Evolutionary conservation across 768 basidiomycete species (phyloP).

Genomic region (Lyophyllum decastes): DNA sequence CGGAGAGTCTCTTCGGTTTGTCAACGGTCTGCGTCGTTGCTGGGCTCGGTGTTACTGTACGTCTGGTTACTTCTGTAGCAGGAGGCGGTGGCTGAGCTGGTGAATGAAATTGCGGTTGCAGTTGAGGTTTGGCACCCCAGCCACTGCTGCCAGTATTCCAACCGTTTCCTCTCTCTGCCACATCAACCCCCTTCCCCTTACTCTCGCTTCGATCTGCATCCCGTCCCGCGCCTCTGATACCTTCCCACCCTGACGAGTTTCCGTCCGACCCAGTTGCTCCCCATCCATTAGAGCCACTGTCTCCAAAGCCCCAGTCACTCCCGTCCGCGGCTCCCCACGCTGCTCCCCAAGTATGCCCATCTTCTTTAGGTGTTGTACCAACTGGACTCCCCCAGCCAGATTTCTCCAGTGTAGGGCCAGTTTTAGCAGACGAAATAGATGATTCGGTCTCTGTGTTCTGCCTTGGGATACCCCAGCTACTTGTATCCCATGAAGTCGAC

Average conservation of each 20-base stretch:
- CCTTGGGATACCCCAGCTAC: constrained; percentile 1
- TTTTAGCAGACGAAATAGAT: not conserved
- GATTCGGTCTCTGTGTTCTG: not conserved
- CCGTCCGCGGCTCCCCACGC: constrained; percentile 1
- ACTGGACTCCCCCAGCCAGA: not conserved
- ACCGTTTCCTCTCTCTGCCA: not conserved
- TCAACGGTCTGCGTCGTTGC: not conserved
- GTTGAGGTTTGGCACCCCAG: constrained; percentile 3
- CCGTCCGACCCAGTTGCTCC: not conserved
- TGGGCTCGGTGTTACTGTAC: not conserved
- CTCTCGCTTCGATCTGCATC: not conserved
- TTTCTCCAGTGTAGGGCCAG: not conserved
- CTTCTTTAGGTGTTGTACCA: not conserved
- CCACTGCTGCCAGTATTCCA: constrained; percentile 3
- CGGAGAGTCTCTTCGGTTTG: not conserved
- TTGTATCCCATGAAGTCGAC: not conserved
- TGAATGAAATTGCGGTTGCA: not conserved
- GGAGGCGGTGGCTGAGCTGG: not conserved
- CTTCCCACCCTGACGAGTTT: not conserved
- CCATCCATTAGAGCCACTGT: not conserved
- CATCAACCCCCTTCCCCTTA: not conserved
- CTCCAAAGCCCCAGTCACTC: constrained; percentile 3
- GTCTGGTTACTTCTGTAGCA: not conserved
- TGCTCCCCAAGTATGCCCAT: not conserved
- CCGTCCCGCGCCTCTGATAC: not conserved